Base-by-base conservation (phyloP, 352 stramenopile genomes). In the Phytophthora fragariaefolia region DNA sequence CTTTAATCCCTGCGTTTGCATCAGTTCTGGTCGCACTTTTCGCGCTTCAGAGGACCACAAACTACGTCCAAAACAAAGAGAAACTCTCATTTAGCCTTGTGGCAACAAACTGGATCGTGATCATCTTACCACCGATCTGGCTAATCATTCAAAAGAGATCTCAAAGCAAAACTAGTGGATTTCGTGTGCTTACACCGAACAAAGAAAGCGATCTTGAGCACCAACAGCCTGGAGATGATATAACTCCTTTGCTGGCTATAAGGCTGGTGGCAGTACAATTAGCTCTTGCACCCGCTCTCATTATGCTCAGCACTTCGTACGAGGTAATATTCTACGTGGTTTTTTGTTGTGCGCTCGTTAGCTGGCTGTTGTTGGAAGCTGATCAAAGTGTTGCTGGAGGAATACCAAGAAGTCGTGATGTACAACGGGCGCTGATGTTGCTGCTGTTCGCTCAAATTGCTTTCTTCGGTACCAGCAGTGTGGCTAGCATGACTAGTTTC, bases 391-490 rank as follows among this genome's bases (percentile, higher is more conserved):
- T 4, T 17, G 18, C 42, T 24, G 27, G 18, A 52, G 59, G 45
- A 7, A 28, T 50, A n/a, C 60, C 32, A 43, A n/a, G 15, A 10
- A 34, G 32, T 45, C 22, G 50, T 18, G 84, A 91, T 26, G 60
- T 90, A 10, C 86, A 79, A 0, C 73, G 77, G 32, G 87, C 85
- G 52, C 77, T 95, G 54, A 76, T 89, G 24, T 88, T 93, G 49
- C 55, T 93, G 46, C 34, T 93, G 28, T 69, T 95, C 42, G 74
- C 87, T 61, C 88, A 95, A 63, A 83, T 93, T 34, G 83, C 83
- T 30, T 95, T 95, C 58, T 95, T 93, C 28, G 87, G 83, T n/a
- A 95, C 85, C 17, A 84, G 71, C 52, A 92, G 89, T 55, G 84
- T 95, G 45, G 84, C 87, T 13, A 91, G 80, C 50, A 91, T 95